phyloP scores from a whole-genome alignment of 1,139 yeast genomes.

The Blastobotrys petasosporus region DNA sequence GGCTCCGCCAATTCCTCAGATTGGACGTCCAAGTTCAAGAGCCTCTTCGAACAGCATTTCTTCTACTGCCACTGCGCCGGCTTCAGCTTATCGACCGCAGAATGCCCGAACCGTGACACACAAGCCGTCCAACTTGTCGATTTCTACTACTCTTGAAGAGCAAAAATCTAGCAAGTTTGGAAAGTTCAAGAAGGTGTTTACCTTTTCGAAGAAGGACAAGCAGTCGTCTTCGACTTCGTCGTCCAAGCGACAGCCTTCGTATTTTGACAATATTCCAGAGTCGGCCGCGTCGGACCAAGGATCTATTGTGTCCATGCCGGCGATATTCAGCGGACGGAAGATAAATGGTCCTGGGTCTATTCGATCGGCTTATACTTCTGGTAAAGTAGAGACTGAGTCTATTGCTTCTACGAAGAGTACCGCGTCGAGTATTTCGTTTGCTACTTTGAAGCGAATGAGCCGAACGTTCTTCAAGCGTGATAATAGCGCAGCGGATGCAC shows the following conservation, averaged over 20 bases:
- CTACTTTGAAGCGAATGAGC: slow-evolving; percentile 23
- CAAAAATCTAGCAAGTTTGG: slow-evolving; percentile 15
- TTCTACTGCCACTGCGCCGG: slow-evolving; percentile 3
- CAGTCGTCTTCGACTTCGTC: neutral
- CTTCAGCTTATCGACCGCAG: no score
- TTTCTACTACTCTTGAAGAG: slow-evolving; percentile 4
- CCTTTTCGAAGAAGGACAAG: slow-evolving; percentile 15
- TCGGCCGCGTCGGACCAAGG: slow-evolving; percentile 9
- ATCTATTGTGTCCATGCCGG: slow-evolving; percentile 10
- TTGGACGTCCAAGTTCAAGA: slow-evolving; percentile 1
- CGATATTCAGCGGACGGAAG: slow-evolving; percentile 9
- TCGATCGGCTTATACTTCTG: slow-evolving; percentile 12
- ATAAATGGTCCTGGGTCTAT: slow-evolving; percentile 10
- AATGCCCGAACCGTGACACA: neutral
- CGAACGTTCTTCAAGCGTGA: slow-evolving; percentile 10
- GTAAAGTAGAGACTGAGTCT: slow-evolving; percentile 21
- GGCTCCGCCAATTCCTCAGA: neutral
- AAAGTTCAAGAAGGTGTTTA: slow-evolving; percentile 24
- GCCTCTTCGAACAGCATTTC: neutral
- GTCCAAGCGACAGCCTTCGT: no score
- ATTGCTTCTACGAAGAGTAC: slow-evolving; percentile 24
- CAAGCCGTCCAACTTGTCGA: slow-evolving; percentile 7
- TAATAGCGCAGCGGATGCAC: neutral
- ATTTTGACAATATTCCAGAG: neutral
- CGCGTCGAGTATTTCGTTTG: slow-evolving; percentile 27